phyloP scores from a whole-genome alignment of 129 eudicot genomes.

The Helianthus annuus region HanXRQr2.0-SUNRISE NC_035444.2:319589-320088 shows the following conservation, averaged over 20 bases:
- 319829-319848: slow-evolving; percentile 70
- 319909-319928: slow-evolving; percentile 88
- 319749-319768: not conserved
- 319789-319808: slow-evolving; percentile 49
- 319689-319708: not conserved
- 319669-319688: too few relatives aligned
- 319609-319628: too few relatives aligned
- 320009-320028: slow-evolving; percentile 70
- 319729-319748: slow-evolving; percentile 13
- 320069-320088: slow-evolving; percentile 29
- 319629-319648: too few relatives aligned
- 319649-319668: too few relatives aligned
- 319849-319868: slow-evolving; percentile 63
- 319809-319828: slow-evolving; percentile 56
- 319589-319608: too few relatives aligned
- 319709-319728: not conserved
- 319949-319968: slow-evolving; percentile 72
- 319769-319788: not conserved
- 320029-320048: slow-evolving; percentile 83
- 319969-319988: slow-evolving; percentile 78
- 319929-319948: slow-evolving; percentile 60
- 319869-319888: slow-evolving; percentile 73
- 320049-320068: slow-evolving; percentile 48
- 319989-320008: slow-evolving; percentile 55
- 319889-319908: slow-evolving; percentile 52